phyloP scores from a whole-genome alignment of 2,329 filamentous ascomycete genomes.

The Fusarium dimerum region DNA sequence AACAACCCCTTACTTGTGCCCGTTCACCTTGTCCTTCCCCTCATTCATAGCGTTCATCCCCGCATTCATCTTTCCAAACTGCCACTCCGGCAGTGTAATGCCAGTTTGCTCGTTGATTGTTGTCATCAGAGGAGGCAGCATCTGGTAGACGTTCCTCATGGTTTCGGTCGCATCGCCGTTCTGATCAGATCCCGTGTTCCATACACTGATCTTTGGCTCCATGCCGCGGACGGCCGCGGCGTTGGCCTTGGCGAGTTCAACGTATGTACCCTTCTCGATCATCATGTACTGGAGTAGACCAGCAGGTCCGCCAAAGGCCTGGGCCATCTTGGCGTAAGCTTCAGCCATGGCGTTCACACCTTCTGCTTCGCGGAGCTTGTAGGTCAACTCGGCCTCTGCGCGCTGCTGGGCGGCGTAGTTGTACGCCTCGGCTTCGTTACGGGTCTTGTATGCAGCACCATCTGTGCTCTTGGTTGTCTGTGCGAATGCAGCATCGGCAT shows the following conservation, averaged over 20 bases:
- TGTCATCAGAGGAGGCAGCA: conserved; percentile 76
- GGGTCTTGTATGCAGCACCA: conserved; percentile 51
- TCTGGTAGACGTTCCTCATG: conserved; percentile 82
- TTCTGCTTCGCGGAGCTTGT: conserved; percentile 72
- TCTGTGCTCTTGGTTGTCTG: conserved; percentile 73
- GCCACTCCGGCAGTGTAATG: conserved; percentile 77
- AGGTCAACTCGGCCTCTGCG: conserved; percentile 60
- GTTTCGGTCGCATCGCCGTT: conserved; percentile 54
- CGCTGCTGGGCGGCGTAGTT: conserved; percentile 44
- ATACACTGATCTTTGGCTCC: conserved; percentile 87
- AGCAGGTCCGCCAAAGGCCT: conserved; percentile 75
- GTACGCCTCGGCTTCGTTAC: conserved; percentile 45
- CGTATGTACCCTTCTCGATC: conserved; percentile 80
- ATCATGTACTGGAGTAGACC: conserved; percentile 84
- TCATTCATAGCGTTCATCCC: conserved; percentile 34
- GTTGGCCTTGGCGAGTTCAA: conserved; percentile 76
- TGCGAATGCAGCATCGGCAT: conserved; percentile 60
- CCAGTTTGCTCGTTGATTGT: conserved; percentile 91
- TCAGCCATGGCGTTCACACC: conserved; percentile 76
- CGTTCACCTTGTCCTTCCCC: conserved; percentile 24
- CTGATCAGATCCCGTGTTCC: conserved; percentile 70
- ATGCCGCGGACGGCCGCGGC: conserved; percentile 73
- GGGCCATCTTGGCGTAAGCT: conserved; percentile 72
- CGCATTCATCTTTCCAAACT: conserved; percentile 53
- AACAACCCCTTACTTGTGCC: conserved; percentile 11